These are phyloP conservation scores for Tagetes erecta DNA, from an alignment of 129 eudicot species.

Conservation along the genomic window DNA sequence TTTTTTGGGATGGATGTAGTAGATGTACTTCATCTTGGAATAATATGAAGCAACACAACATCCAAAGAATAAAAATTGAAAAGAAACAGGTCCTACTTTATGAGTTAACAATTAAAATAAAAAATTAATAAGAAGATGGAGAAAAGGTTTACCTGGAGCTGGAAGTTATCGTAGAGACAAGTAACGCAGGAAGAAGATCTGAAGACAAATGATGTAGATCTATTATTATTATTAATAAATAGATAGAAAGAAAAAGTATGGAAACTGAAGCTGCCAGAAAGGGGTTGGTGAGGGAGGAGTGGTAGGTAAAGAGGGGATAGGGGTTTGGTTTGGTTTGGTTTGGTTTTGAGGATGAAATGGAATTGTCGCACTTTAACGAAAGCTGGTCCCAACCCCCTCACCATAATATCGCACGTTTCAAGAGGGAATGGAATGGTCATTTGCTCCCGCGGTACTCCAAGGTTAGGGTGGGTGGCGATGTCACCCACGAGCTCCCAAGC, in stretches of 20 bases:
- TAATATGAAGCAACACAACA: neutral
- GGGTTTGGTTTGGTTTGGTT: neutral
- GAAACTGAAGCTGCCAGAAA: neutral
- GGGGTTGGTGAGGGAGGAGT: constrained; percentile 30
- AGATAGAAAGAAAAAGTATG: constrained; percentile 18
- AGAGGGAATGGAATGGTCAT: too few relatives aligned
- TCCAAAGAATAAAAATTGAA: neutral
- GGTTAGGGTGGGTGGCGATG: too few relatives aligned
- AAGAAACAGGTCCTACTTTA: neutral
- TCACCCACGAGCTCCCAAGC: too few relatives aligned
- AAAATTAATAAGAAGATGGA: neutral
- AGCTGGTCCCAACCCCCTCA: too few relatives aligned
- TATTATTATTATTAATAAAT: constrained; percentile 23
- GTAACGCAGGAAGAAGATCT: neutral
- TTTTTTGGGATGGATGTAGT: neutral
- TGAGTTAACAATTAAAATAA: too few relatives aligned
- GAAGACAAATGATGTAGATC: constrained; percentile 18
- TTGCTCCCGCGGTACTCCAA: too few relatives aligned
- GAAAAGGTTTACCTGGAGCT: constrained; percentile 19
- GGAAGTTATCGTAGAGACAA: neutral
- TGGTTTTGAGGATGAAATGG: neutral
- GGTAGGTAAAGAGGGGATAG: constrained; percentile 14
- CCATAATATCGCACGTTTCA: too few relatives aligned
- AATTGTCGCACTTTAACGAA: neutral
- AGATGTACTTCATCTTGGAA: neutral